Conservation (phyloP, 2,329 filamentous ascomycete species). For the Aspergillus cejpii region DNA sequence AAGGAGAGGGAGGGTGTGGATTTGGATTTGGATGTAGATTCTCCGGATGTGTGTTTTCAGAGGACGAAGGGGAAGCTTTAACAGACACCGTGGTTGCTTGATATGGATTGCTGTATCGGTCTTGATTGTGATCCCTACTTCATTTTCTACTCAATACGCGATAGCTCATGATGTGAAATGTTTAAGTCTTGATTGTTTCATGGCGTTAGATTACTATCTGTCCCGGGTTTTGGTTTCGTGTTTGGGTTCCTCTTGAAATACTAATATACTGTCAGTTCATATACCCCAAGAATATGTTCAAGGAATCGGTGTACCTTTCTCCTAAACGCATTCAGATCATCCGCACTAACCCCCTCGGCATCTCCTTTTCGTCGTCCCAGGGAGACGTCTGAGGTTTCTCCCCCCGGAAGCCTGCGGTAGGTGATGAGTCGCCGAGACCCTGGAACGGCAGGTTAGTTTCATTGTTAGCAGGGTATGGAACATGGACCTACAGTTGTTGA, state of each 20-base stretch:
- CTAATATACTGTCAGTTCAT: conserved; percentile 3
- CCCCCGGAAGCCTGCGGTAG: conserved; percentile 65
- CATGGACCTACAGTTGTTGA: conserved; percentile 66
- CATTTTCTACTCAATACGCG: background rate
- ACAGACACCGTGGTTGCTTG: conserved; percentile 1
- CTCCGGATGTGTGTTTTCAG: conserved; percentile 1
- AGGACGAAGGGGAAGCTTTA: conserved; percentile 20
- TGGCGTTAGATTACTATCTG: conserved; percentile 6
- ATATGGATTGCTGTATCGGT: background rate
- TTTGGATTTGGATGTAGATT: conserved; percentile 30
- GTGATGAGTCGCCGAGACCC: conserved; percentile 86
- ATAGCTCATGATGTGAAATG: no score
- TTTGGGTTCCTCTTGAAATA: conserved; percentile 13
- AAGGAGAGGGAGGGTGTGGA: conserved; percentile 34
- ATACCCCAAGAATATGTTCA: background rate
- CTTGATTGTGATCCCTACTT: background rate
- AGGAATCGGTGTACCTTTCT: conserved; percentile 39
- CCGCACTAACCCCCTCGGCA: conserved; percentile 47
- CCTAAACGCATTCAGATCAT: conserved; percentile 63
- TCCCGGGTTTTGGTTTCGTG: background rate
- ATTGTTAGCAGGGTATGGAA: background rate
- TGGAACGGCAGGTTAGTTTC: conserved; percentile 27
- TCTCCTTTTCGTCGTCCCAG: conserved; percentile 32
- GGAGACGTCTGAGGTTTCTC: conserved; percentile 29
- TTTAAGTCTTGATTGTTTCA: background rate